These are phyloP conservation scores for Lactifluus subvellereus DNA, from an alignment of 768 basidiomycete genomes.

Conservation along the genomic window DNA sequence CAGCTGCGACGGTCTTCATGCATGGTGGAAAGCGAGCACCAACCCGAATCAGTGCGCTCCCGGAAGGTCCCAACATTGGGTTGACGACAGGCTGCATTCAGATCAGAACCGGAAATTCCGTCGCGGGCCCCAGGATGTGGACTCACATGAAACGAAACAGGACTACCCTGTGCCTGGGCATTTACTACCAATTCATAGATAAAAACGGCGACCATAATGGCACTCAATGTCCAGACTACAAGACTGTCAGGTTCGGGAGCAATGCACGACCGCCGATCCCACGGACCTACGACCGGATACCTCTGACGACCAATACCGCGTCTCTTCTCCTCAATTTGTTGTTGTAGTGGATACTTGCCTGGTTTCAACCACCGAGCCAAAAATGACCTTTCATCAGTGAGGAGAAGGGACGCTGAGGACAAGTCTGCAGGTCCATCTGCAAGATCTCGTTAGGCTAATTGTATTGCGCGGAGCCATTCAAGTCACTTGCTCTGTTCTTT, in stretches of 20 bases:
- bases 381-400: neutral
- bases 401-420: neutral
- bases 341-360: slow-evolving; percentile 53
- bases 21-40: slow-evolving; percentile 93
- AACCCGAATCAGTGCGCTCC: slow-evolving; percentile 73
- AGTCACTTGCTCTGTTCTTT: slow-evolving; percentile 13
- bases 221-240: slow-evolving; percentile 58
- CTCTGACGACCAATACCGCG: slow-evolving; percentile 78
- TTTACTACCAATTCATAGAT: slow-evolving; percentile 86
- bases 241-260: slow-evolving; percentile 21
- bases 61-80: slow-evolving; percentile 87
- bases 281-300: slow-evolving; percentile 71
- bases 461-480: too few relatives aligned
- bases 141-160: slow-evolving; percentile 77
- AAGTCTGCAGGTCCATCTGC: neutral
- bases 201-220: slow-evolving; percentile 65
- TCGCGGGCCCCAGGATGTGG: neutral
- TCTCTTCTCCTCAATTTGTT: slow-evolving; percentile 85
- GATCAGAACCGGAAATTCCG: neutral
- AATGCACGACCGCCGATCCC: neutral
- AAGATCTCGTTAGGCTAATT: neutral
- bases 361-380: slow-evolving; percentile 11
- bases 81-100: slow-evolving; percentile 65
- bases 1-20: slow-evolving; percentile 64
- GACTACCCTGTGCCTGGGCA: slow-evolving; percentile 66